Base-by-base conservation (phyloP, 2,329 filamentous ascomycete genomes). In the Colletotrichum navitas region DNA sequence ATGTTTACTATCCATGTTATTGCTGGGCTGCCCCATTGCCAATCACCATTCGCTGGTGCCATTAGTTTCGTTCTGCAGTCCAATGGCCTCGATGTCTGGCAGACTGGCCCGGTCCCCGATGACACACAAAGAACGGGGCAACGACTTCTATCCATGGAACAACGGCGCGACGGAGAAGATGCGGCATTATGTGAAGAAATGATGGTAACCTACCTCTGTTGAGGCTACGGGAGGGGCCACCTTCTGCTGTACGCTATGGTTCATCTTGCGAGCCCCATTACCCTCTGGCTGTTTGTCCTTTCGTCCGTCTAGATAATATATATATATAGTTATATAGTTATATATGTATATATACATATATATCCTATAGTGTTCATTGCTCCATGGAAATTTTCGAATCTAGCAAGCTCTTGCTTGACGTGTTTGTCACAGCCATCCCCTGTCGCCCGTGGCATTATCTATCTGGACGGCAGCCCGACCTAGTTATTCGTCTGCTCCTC, bases 81-180 rank as follows among this genome's bases (percentile, higher is more conserved):
- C 66, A 51, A 39, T 68, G 41, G 5, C 66, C 62, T 58, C 52
- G 66, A 43, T 65, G 47, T 66, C 32, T 47, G 61, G 26, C 62
- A 54, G 7, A 34, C 56, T 43, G 67, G 21, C 67, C 36, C 3
- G 41, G 68, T 49, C 54, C 65, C 58, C 36, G 65, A 64, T 72
- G 69, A 64, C 69, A 72, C 52, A 60, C 32, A 49, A 68, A 47
- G 26, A 56, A 58, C 64, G 58, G 68, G 68, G 68, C 64, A n/a
- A 41, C 29, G 26, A 32, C 39, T 32, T 65, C 26, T 18, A n/a
- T 41, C 18, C 56, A 54, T 47, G 36, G 65, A 49, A 66, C 36
- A 56, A n/a, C 29, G 5, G 24, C 26, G n/a, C 34, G 26, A 54
- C 12, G 47, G 52, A 71, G 45, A 49, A 49, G 56, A 45, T 58